A percentile compares a stretch with the other conserved stretches of the same genome.
Conservation (phyloP, 495 filamentous ascomycete genomes). For the Penicillium riverlandense region DNA sequence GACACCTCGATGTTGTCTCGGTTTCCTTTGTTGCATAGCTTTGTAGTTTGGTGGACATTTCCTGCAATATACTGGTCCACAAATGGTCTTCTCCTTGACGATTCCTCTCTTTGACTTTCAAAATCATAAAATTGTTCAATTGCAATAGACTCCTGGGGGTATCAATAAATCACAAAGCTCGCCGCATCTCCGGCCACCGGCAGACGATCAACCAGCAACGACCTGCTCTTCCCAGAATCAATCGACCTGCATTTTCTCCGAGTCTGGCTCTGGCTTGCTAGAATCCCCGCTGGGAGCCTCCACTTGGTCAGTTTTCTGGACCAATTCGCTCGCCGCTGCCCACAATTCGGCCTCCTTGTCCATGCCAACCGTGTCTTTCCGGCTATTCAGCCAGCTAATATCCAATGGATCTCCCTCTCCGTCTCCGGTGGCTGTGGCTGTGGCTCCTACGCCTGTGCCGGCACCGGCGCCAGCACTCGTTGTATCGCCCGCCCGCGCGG, state of each 20-base stretch:
- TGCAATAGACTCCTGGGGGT: too few species aligned
- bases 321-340: constrained; percentile 48
- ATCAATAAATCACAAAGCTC: neutral
- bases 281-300: neutral
- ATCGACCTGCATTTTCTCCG: constrained; percentile 32
- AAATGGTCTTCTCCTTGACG: too few species aligned
- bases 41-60: constrained; percentile 11
- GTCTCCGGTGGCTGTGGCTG: constrained; percentile 5
- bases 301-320: constrained; percentile 29
- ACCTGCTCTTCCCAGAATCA: constrained; percentile 5
- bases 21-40: constrained; percentile 12
- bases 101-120: neutral
- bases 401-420: constrained; percentile 44
- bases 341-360: constrained; percentile 76
- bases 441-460: constrained; percentile 10
- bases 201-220: neutral
- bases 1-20: too few species aligned
- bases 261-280: constrained; percentile 5
- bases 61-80: constrained; percentile 1
- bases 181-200: neutral
- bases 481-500: constrained; percentile 16
- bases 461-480: constrained; percentile 13
- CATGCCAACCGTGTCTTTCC: constrained; percentile 66
- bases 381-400: constrained; percentile 78
- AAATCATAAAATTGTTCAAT: neutral